Conservation (phyloP, 768 basidiomycete genomes). For the Boletus huronensis region DNA sequence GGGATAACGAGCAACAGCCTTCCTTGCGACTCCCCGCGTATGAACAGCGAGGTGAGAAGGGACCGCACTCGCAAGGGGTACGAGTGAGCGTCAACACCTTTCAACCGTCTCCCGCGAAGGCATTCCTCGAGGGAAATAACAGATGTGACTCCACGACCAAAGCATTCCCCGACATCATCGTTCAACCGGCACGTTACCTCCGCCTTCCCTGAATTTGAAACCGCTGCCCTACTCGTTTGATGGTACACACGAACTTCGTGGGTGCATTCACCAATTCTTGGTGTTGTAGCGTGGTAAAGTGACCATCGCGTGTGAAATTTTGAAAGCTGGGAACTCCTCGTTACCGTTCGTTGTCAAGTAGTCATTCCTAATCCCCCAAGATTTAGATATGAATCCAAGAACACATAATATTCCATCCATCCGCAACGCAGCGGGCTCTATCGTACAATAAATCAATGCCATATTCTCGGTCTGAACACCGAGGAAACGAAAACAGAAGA, state of each 20-base stretch:
- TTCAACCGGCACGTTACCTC: neutral
- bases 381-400: slow-evolving; percentile 19
- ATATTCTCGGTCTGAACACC: slow-evolving; percentile 23
- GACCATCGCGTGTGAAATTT: slow-evolving; percentile 5
- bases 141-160: neutral
- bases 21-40: neutral
- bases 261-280: neutral
- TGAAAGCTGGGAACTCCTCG: no score
- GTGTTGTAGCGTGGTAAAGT: neutral
- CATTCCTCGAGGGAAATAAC: neutral
- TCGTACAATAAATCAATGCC: slow-evolving; percentile 38
- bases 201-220: neutral
- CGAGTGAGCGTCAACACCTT: neutral
- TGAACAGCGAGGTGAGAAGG: neutral
- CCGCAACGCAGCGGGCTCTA: slow-evolving; percentile 24
- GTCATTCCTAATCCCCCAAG: neutral
- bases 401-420: slow-evolving; percentile 33
- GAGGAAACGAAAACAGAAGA: slow-evolving; percentile 11
- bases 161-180: neutral
- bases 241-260: slow-evolving; percentile 7
- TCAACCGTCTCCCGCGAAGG: slow-evolving; percentile 19
- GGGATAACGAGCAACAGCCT: neutral
- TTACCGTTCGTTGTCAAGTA: slow-evolving; percentile 17
- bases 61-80: neutral
- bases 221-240: slow-evolving; percentile 7